Base-by-base conservation (phyloP, 75 land plant genomes). In the Selaginella moellendorffii region DNA sequence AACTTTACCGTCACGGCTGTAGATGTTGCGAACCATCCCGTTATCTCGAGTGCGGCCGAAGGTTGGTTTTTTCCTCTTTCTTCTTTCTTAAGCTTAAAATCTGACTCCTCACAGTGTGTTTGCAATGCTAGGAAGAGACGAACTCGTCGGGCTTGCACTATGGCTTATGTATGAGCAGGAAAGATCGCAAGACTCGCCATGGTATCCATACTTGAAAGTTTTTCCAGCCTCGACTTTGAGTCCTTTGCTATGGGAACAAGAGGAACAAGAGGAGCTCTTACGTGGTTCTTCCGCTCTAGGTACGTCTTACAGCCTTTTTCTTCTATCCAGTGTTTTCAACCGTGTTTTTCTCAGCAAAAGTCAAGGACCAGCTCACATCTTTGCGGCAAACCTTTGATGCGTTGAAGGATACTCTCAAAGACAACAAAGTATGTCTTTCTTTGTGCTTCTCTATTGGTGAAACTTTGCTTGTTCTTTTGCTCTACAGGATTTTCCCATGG, bases 21-120 rank as follows among this genome's bases (percentile, higher is more conserved):
- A 20, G 77, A 75, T 65, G 77, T 75, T 65, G 63, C 68, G 53
- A 75, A 66, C 36, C 77, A 75, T 52, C 77, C 77, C 19, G 74
- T 75, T 10, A 62, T 75, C 23, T 65, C 77, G 1, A 29, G 51
- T 2, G 64, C 67, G 69, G 68, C 77, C 8, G 68, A 59, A 66
- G 77, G 77, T 70, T 54, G 28, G 10, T 21, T 58, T 8, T 58
- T 21, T 58, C 21, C 22, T 8, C 20, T 20, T 58, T 9, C 22
- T 8, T 14, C 61, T 14, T 21, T 58, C 21, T 58, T 58, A 20
- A n/a, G n/a, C n/a, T n/a, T 58, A 8, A 62, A 27, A 2, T 2
- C n/a, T 22, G 23, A n/a, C 29, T 5, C 25, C 46, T 24, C 63
- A 60, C 20, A 20, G 20, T 29, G 36, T 54, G 54, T 51, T 19